Conservation (phyloP, 768 basidiomycete species). For the Glaciozyma antarctica region DNA sequence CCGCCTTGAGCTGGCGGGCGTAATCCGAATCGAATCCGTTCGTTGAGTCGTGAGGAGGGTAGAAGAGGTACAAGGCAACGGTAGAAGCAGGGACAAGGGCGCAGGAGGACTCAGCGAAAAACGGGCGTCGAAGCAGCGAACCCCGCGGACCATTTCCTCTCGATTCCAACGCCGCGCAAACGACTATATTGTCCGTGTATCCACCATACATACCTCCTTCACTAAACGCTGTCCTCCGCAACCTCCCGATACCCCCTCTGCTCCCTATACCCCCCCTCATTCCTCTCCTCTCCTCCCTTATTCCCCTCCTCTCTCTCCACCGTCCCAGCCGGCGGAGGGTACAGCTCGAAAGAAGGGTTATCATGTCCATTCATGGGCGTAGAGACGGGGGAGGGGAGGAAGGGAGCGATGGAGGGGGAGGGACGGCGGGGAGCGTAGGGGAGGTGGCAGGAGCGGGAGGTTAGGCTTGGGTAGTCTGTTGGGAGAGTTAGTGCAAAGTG, state of each 20-base stretch:
- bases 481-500: not conserved
- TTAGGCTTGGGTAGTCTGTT: constrained; percentile 24
- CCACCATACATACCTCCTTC: not conserved
- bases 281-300: not conserved
- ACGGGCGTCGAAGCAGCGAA: too few relatives aligned
- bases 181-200: too few relatives aligned
- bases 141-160: too few relatives aligned
- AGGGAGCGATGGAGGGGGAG: not conserved
- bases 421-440: constrained; percentile 20
- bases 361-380: too few relatives aligned
- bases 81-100: too few relatives aligned
- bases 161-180: too few relatives aligned
- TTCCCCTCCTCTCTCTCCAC: not conserved
- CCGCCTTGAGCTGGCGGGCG: too few relatives aligned
- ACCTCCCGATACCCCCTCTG: not conserved
- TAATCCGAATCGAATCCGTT: too few relatives aligned
- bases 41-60: too few relatives aligned
- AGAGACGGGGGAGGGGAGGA: too few relatives aligned
- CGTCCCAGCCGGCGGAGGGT: not conserved
- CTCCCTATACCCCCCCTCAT: not conserved
- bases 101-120: too few relatives aligned
- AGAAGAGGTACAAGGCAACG: too few relatives aligned
- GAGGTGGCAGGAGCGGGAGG: constrained; percentile 18
- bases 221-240: not conserved
- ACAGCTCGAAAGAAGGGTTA: not conserved